phyloP scores from a whole-genome alignment of 2,329 filamentous ascomycete species.

The Claviceps capensis region DNA sequence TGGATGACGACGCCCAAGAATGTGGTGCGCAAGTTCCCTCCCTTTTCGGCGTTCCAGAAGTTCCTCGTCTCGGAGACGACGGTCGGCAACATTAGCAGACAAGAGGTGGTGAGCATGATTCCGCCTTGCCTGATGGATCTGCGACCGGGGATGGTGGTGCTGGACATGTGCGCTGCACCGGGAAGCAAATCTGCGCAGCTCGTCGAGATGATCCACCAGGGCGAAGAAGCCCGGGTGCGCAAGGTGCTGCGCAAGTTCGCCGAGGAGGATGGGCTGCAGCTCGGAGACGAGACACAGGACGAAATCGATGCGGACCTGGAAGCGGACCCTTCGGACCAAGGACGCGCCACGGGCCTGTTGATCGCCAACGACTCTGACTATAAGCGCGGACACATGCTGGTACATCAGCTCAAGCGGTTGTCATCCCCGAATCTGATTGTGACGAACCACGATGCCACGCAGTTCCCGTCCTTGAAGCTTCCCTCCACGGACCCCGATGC shows the following conservation, averaged over 20 bases:
- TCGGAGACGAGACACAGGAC: constrained; percentile 32
- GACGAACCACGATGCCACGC: constrained; percentile 93
- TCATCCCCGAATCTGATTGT: constrained; percentile 95
- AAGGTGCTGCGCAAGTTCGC: constrained; percentile 54
- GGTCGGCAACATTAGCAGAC: constrained; percentile 92
- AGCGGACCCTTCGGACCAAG: constrained; percentile 56
- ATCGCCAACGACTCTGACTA: constrained; percentile 96
- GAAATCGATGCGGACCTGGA: constrained; percentile 38
- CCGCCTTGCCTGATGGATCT: constrained; percentile 88
- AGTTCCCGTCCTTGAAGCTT: constrained; percentile 88
- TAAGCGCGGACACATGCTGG: constrained; percentile 90
- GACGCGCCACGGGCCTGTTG: constrained; percentile 77
- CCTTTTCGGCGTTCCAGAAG: constrained; percentile 91
- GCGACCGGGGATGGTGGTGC: constrained; percentile 76
- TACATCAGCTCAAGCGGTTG: constrained; percentile 93
- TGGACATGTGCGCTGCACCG: constrained; percentile 93
- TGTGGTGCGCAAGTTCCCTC: constrained; percentile 81
- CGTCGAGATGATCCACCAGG: constrained; percentile 83
- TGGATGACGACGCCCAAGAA: constrained; percentile 98
- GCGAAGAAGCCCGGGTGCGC: constrained; percentile 76
- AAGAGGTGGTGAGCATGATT: constrained; percentile 98
- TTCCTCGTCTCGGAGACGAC: constrained; percentile 96
- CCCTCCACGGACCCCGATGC: constrained; percentile 40
- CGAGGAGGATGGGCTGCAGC: constrained; percentile 43
- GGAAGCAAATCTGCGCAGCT: constrained; percentile 95